Evolutionary conservation across 1,284 basidiomycete genomes (phyloP).

Genomic region (Schizophyllum commune): DNA sequence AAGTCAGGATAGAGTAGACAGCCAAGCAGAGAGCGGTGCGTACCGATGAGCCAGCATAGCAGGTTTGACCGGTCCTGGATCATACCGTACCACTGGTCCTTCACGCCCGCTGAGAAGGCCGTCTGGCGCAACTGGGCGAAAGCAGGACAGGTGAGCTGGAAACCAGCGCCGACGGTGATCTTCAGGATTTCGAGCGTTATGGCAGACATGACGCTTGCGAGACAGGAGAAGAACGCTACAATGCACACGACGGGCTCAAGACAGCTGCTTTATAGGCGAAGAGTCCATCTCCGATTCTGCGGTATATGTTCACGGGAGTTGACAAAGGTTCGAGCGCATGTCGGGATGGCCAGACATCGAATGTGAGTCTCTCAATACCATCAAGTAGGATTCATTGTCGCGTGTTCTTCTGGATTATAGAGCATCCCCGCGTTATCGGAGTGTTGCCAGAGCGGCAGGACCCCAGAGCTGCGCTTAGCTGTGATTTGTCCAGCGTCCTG

Average conservation of each 20-base stretch:
- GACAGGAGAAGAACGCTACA: background rate
- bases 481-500: too few species aligned
- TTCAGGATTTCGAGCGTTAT: background rate
- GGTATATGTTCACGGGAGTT: background rate
- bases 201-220: background rate
- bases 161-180: background rate
- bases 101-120: background rate
- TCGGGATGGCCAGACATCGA: background rate
- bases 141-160: background rate
- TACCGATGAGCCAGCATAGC: background rate
- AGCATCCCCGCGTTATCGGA: too few species aligned
- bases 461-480: too few species aligned
- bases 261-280: background rate
- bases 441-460: too few species aligned
- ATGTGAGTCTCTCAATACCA: background rate
- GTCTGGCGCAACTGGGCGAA: background rate
- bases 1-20: background rate
- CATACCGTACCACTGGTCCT: background rate
- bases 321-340: background rate
- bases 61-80: background rate
- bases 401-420: too few species aligned
- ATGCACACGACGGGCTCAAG: background rate
- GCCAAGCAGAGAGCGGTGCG: background rate
- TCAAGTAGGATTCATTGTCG: too few species aligned
- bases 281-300: background rate